These are phyloP conservation scores for Leishmania guyanensis DNA, from an alignment of 208 protist genomes.

Conservation along the genomic window DNA sequence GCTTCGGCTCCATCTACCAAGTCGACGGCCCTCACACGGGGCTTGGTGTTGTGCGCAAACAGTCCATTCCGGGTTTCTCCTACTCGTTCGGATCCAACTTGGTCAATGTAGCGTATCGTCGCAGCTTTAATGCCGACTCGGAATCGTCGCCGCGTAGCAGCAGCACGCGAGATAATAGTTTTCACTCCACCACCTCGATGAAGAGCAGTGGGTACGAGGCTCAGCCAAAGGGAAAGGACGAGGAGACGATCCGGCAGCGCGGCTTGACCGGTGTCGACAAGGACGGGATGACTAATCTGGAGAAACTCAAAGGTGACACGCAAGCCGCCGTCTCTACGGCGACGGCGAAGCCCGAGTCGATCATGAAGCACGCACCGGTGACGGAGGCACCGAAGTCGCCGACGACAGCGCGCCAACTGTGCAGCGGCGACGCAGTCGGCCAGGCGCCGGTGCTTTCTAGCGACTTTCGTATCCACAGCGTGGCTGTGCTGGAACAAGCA, in stretches of 20 bases:
- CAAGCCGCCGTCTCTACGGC: background rate
- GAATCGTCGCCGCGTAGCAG: background rate
- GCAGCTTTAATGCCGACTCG: constrained; percentile 17
- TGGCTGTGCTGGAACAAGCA: constrained; percentile 19
- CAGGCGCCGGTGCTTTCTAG: constrained; percentile 18
- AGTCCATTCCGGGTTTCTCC: constrained; percentile 39
- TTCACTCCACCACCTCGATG: constrained; percentile 25
- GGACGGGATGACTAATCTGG: constrained; percentile 6
- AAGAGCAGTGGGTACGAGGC: constrained; percentile 1
- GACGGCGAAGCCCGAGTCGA: constrained; percentile 13
- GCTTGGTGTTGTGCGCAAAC: constrained; percentile 46
- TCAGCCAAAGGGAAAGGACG: constrained; percentile 4
- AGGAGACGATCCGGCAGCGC: background rate
- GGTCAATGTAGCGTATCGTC: constrained; percentile 13
- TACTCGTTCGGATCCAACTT: constrained; percentile 47
- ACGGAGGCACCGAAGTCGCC: constrained; percentile 31
- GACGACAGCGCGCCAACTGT: constrained; percentile 7
- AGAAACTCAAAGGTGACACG: background rate
- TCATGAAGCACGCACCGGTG: constrained; percentile 17
- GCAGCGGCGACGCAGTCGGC: background rate
- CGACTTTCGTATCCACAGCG: constrained; percentile 33
- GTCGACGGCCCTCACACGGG: constrained; percentile 32
- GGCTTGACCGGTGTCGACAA: constrained; percentile 21
- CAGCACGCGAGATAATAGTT: constrained; percentile 19
- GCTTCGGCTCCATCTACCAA: constrained; percentile 47